Percentiles rank a stretch among this genome's conserved stretches.
phyloP scores from a whole-genome alignment of 305 asterid genomes.

The Solanum chacoense region DNA sequence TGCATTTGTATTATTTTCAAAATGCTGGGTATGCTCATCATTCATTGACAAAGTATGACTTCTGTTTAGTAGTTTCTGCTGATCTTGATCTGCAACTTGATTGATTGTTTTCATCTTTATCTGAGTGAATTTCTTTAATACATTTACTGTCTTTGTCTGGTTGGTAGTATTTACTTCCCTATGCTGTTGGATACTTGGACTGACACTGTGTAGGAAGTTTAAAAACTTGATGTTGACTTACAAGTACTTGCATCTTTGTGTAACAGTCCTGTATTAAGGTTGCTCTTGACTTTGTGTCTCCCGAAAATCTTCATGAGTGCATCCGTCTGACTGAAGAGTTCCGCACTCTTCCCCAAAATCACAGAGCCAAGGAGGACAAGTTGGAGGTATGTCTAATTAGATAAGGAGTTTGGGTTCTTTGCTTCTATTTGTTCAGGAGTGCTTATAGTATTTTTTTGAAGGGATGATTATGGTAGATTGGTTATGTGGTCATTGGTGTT shows the following conservation, averaged over 20 bases:
- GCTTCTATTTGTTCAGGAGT: neutral
- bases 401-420: neutral
- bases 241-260: neutral
- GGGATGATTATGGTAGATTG: neutral
- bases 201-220: neutral
- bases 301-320: constrained; percentile 42
- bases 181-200: neutral
- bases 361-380: constrained; percentile 53
- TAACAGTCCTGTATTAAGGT: constrained; percentile 58
- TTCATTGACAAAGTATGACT: neutral
- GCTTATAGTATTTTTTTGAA: neutral
- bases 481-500: neutral
- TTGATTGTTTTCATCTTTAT: neutral
- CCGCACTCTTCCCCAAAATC: constrained; percentile 44
- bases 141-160: neutral
- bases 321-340: constrained; percentile 40
- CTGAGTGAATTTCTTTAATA: neutral
- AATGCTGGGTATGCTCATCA: neutral
- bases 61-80: neutral
- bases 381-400: constrained; percentile 30
- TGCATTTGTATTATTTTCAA: neutral
- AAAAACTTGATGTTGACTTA: neutral
- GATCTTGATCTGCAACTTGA: neutral
- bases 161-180: neutral
- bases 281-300: constrained; percentile 50